Evolutionary conservation across 306 rosid species (phyloP).

Genomic region (Ziziphus jujuba): DNA sequence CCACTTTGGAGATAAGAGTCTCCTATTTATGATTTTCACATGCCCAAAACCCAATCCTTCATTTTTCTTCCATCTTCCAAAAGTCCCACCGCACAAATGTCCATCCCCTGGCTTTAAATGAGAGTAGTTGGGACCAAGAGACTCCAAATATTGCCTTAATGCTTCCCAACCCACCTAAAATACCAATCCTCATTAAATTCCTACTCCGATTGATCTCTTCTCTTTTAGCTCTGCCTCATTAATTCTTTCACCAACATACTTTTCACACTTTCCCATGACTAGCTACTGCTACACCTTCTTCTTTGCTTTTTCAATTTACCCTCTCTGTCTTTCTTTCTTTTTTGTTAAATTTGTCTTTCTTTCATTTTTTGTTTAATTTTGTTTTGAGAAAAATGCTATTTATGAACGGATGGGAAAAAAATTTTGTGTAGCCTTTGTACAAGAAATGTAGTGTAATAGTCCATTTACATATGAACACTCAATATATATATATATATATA

Average conservation of each 20-base stretch:
- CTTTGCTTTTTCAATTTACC: no score
- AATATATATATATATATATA: no score
- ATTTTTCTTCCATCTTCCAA: neutral
- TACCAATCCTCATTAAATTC: neutral
- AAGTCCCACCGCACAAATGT: no score
- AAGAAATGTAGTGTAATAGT: no score
- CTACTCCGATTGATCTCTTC: neutral
- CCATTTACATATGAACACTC: no score
- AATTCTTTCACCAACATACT: neutral
- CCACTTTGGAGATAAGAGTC: neutral
- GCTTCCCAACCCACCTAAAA: neutral
- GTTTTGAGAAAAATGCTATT: no score
- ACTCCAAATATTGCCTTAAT: slow-evolving; percentile 8
- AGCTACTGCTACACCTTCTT: no score
- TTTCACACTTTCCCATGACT: neutral
- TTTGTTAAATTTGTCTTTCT: no score
- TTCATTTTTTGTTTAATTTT: no score
- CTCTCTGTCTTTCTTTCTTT: no score
- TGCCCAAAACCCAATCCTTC: slow-evolving; percentile 6
- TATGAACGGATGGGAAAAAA: no score
- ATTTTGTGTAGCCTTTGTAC: no score
- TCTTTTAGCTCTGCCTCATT: neutral
- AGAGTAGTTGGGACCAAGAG: slow-evolving; percentile 6
- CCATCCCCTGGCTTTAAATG: slow-evolving; percentile 14
- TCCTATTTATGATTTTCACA: slow-evolving; percentile 47